Percentiles rank a stretch among this genome's conserved stretches.
Evolutionary conservation across 768 basidiomycete genomes (phyloP).

Genomic region (Myochromella boudieri): DNA sequence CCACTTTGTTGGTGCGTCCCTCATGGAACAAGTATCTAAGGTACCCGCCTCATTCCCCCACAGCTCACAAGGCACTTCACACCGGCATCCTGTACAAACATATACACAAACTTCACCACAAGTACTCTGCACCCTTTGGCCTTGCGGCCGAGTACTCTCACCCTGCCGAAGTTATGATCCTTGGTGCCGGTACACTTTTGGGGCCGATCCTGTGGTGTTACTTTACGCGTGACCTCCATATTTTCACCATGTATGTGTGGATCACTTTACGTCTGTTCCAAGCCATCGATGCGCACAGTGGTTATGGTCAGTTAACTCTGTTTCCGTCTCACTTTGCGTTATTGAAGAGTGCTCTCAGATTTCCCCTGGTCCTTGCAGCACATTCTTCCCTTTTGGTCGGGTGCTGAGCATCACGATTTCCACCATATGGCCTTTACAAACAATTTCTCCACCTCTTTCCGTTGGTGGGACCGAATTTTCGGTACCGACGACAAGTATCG

Average conservation of each 20-base stretch:
- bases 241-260: constrained; percentile 92
- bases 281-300: constrained; percentile 95
- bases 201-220: constrained; percentile 87
- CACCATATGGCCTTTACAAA: constrained; percentile 97
- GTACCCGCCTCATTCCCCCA: not conserved
- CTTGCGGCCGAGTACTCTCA: constrained; percentile 98
- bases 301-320: constrained; percentile 69
- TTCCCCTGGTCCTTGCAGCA: constrained; percentile 98
- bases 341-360: constrained; percentile 42
- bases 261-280: constrained; percentile 94
- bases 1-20: constrained; percentile 76
- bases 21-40: not conserved
- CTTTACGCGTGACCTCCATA: constrained; percentile 78
- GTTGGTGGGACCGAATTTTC: constrained; percentile 88
- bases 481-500: constrained; percentile 92
- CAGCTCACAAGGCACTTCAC: constrained; percentile 90
- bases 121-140: constrained; percentile 95
- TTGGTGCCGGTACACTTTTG: constrained; percentile 87
- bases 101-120: constrained; percentile 98
- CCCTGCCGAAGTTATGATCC: constrained; percentile 93
- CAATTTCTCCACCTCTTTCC: constrained; percentile 92
- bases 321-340: not conserved
- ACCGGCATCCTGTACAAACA: constrained; percentile 82
- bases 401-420: constrained; percentile 97
- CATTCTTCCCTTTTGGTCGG: constrained; percentile 94